A percentile compares a stretch with the other conserved stretches of the same genome.
Conservation (phyloP, 371 early-diverging fungal genomes). For the Mucor indicus region DNA sequence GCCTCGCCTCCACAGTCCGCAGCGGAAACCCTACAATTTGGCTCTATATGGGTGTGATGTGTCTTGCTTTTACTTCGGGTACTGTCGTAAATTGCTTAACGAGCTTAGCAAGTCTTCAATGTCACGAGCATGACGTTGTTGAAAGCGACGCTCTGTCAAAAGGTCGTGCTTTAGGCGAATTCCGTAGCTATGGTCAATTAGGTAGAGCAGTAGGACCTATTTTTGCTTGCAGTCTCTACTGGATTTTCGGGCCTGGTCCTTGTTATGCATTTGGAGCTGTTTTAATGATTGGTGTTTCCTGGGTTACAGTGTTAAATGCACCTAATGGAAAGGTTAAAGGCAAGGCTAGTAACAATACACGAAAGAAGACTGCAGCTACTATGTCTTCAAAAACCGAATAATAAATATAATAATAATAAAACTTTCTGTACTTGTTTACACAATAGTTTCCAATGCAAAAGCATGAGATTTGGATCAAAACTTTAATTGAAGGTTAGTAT, state of each 20-base stretch:
- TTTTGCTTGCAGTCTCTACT: constrained; percentile 83
- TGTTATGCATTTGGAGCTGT: constrained; percentile 51
- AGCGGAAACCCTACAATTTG: constrained; percentile 4
- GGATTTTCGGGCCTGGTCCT: constrained; percentile 73
- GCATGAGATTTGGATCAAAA: neutral
- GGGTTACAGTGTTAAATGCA: constrained; percentile 11
- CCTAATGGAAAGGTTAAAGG: constrained; percentile 1
- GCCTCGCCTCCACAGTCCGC: constrained; percentile 57
- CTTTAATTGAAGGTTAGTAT: neutral
- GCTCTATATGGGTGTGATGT: constrained; percentile 60
- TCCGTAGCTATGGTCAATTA: constrained; percentile 89
- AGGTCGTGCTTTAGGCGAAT: constrained; percentile 82
- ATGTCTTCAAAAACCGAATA: constrained; percentile 6
- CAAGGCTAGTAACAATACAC: neutral
- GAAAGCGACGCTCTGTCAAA: constrained; percentile 36
- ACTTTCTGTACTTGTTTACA: too few species aligned
- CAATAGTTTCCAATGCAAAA: too few species aligned
- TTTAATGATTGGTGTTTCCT: constrained; percentile 23
- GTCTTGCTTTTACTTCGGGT: constrained; percentile 86
- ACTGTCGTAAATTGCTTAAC: constrained; percentile 93
- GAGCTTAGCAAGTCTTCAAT: constrained; percentile 65
- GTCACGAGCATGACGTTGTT: constrained; percentile 28
- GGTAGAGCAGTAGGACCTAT: constrained; percentile 91
- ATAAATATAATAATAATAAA: too few species aligned
- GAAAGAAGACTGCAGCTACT: neutral